A percentile compares a stretch with the other conserved stretches of the same genome.
Evolutionary conservation across 2,329 filamentous ascomycete species (phyloP).

Genomic region (Apiospora arundinis): DNA sequence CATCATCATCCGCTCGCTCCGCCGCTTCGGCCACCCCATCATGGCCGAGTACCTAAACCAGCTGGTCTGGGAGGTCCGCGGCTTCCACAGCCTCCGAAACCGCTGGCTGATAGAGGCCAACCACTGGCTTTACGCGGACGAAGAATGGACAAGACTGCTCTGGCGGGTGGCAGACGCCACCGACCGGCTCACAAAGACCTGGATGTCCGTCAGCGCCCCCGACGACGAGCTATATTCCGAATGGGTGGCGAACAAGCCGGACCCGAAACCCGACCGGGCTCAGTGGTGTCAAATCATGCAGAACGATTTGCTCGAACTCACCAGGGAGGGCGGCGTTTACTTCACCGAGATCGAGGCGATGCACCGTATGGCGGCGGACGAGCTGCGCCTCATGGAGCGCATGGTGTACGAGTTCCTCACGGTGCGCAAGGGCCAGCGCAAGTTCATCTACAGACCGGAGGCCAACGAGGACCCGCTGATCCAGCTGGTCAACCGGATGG

Average conservation of each 20-base stretch:
- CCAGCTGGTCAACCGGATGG: not conserved
- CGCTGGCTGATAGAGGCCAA: not conserved
- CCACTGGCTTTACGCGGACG: slow-evolving; percentile 22
- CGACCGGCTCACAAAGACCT: not conserved
- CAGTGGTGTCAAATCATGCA: not conserved
- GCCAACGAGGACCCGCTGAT: not conserved
- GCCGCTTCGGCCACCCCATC: slow-evolving; percentile 20
- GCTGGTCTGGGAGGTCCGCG: slow-evolving; percentile 8
- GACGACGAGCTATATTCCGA: not conserved
- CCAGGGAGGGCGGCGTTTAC: slow-evolving; percentile 27
- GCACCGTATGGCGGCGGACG: slow-evolving; percentile 24
- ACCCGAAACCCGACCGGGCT: not conserved
- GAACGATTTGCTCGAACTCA: not conserved
- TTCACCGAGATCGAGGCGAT: slow-evolving; percentile 25
- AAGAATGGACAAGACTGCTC: not conserved
- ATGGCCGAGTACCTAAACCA: slow-evolving; percentile 25
- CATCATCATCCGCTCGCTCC: slow-evolving; percentile 22
- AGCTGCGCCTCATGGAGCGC: slow-evolving; percentile 30
- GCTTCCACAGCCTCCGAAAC: slow-evolving; percentile 23
- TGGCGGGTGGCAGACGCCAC: not conserved
- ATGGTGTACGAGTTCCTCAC: slow-evolving; percentile 33
- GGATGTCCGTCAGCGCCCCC: not conserved
- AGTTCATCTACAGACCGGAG: not conserved
- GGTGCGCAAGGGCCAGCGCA: not conserved
- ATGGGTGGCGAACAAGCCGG: not conserved